A percentile compares a stretch with the other conserved stretches of the same genome.
These are phyloP conservation scores for Eucalyptus regnans DNA, from an alignment of 345 rosid genomes.

Conservation along the genomic window DNA sequence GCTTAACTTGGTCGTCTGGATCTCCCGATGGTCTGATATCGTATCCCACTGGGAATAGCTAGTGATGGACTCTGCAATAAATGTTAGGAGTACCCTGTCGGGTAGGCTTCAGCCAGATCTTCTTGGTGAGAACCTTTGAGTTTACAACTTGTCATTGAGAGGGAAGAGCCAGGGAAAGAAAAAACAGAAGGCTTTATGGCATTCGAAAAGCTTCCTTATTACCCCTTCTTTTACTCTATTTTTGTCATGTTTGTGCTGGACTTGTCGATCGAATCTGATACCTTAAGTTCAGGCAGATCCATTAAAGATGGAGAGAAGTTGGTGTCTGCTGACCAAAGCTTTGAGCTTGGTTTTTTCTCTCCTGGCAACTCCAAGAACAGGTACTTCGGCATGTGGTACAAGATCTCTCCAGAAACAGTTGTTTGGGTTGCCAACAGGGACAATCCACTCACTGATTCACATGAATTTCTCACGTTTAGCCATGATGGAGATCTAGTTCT, in stretches of 20 bases:
- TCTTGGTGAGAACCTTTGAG: not conserved
- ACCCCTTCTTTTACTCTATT: not conserved
- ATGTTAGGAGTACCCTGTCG: not conserved
- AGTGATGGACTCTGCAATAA: not conserved
- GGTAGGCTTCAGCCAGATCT: not conserved
- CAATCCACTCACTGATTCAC: too few species aligned
- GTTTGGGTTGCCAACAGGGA: too few species aligned
- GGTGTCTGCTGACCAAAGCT: too few species aligned
- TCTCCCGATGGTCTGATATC: not conserved
- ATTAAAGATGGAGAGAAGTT: too few species aligned
- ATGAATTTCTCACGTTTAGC: too few species aligned
- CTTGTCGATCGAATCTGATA: not conserved
- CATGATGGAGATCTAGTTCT: too few species aligned
- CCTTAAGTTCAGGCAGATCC: not conserved
- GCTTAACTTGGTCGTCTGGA: not conserved
- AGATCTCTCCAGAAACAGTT: too few species aligned
- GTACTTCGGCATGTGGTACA: too few species aligned
- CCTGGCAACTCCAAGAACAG: too few species aligned
- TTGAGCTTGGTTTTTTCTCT: too few species aligned
- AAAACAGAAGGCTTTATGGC: not conserved
- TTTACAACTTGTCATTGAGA: not conserved
- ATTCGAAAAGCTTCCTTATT: too few species aligned
- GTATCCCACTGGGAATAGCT: not conserved
- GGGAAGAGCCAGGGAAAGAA: not conserved
- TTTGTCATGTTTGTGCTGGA: not conserved